Base-by-base conservation (phyloP, 495 filamentous ascomycete genomes). In the Podospora pseudoanserina region DNA sequence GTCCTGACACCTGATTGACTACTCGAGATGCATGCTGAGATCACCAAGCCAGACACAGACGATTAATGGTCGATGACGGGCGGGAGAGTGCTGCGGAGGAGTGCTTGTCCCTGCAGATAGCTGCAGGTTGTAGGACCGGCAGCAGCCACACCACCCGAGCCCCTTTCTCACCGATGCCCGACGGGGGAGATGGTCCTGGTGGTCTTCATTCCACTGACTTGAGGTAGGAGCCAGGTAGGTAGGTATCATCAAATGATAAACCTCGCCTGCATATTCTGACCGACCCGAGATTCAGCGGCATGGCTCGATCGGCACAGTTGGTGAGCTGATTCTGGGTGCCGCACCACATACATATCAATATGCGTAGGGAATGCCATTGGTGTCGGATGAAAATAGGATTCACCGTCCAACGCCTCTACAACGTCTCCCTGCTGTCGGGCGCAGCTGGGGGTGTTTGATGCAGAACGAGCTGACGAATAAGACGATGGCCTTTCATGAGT, bases 401-500 rank as follows among this genome's bases (percentile, higher is more conserved):
- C 34, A 39, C 11, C 34, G 34, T 49, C 39, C 39, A 49, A 49
- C 0, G 39, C 9, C 39, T 49, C 39, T 49, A 6, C 39, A 49
- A 49, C 39, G 9, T 49, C 39, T 49, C 39, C 13, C 39, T 32
- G 30, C 39, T 49, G 15, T 13, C 39, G 39, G 39, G 39, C 39
- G 39, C 39, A 49, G 39, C 39, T 49, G 5, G 39, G 39, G 39
- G 39, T 39, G 39, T 49, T 49, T 49, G 39, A 49, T 49, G 39
- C 39, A 49, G 39, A 49, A 49, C 39, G 39, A 49, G 39, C 39
- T 49, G 39, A 2, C 39, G 39, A 49, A 49, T 49, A 3, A 13
- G 39, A 49, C 15, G 39, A 11, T 49, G 39, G 2, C 9, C 3
- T 32, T 68, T 34, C 30, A 30, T 68, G 66, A 68, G 61, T 68